These are phyloP conservation scores for Solanum corneliomulleri DNA, from an alignment of 257 asterid species.

Conservation along the genomic window DNA sequence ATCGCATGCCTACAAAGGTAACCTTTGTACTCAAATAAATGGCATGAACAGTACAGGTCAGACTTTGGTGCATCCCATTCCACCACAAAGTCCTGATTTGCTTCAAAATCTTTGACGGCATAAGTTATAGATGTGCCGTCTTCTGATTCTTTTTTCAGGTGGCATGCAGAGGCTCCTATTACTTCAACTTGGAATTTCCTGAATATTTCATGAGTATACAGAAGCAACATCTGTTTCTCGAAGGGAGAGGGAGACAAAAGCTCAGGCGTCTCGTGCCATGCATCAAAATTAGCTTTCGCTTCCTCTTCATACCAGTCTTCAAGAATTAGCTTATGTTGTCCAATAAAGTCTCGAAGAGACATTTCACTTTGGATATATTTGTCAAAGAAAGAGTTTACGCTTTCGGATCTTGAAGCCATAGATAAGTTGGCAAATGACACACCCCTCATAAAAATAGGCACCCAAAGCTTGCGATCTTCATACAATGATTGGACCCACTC, in stretches of 20 bases:
- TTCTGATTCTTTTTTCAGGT: constrained; percentile 65
- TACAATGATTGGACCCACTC: constrained; percentile 62
- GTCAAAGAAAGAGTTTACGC: constrained; percentile 61
- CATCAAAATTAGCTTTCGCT: constrained; percentile 83
- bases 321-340: constrained; percentile 40
- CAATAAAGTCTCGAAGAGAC: constrained; percentile 53
- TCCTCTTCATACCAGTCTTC: constrained; percentile 84
- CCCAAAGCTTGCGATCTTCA: constrained; percentile 71
- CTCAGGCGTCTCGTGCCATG: constrained; percentile 92
- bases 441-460: constrained; percentile 58
- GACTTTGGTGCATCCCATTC: constrained; percentile 56
- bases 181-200: constrained; percentile 77
- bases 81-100: constrained; percentile 52
- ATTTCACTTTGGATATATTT: constrained; percentile 53
- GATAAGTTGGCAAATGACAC: constrained; percentile 64
- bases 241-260: constrained; percentile 89
- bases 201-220: constrained; percentile 78
- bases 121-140: constrained; percentile 37
- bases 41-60: constrained; percentile 60
- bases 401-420: constrained; percentile 56
- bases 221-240: constrained; percentile 69
- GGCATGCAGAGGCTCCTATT: constrained; percentile 92
- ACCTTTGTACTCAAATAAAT: constrained; percentile 66
- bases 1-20: constrained; percentile 83
- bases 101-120: constrained; percentile 62